These are phyloP conservation scores for Trichosanthes truncata DNA, from an alignment of 306 rosid genomes.

Conservation along the genomic window DNA sequence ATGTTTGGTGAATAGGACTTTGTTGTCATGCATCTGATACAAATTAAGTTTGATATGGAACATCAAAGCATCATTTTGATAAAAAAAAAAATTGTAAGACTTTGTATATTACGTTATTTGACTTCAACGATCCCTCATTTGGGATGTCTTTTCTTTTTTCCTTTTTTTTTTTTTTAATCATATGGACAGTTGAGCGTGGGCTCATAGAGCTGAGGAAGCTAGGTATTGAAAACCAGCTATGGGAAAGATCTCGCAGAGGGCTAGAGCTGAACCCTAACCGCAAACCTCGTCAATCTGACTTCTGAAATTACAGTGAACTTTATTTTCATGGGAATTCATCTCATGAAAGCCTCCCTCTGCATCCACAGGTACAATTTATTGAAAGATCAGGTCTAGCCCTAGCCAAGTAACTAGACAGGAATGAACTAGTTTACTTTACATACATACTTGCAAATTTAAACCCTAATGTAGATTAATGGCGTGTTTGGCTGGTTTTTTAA, in stretches of 20 bases:
- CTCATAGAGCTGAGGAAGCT: constrained; percentile 59
- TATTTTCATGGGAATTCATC: constrained; percentile 1
- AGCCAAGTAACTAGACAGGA: neutral
- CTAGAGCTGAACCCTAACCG: constrained; percentile 36
- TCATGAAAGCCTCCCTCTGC: neutral
- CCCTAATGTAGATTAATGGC: neutral
- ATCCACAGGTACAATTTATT: neutral
- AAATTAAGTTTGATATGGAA: neutral
- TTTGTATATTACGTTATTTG: neutral
- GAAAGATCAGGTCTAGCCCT: neutral
- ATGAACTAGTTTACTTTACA: neutral
- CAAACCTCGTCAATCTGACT: constrained; percentile 36
- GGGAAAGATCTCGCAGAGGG: constrained; percentile 75
- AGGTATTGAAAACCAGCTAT: constrained; percentile 66
- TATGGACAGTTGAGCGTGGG: constrained; percentile 68
- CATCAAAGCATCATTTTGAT: neutral
- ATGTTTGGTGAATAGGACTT: neutral
- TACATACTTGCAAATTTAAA: too few relatives aligned
- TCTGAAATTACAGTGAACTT: constrained; percentile 23
- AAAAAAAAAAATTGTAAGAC: neutral
- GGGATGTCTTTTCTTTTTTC: neutral
- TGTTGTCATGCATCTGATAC: neutral
- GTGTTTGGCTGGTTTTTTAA: too few relatives aligned
- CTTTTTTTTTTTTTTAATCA: neutral
- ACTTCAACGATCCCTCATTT: neutral